Base-by-base conservation (phyloP, 2,329 filamentous ascomycete species). In the Balansia obtecta region DNA sequence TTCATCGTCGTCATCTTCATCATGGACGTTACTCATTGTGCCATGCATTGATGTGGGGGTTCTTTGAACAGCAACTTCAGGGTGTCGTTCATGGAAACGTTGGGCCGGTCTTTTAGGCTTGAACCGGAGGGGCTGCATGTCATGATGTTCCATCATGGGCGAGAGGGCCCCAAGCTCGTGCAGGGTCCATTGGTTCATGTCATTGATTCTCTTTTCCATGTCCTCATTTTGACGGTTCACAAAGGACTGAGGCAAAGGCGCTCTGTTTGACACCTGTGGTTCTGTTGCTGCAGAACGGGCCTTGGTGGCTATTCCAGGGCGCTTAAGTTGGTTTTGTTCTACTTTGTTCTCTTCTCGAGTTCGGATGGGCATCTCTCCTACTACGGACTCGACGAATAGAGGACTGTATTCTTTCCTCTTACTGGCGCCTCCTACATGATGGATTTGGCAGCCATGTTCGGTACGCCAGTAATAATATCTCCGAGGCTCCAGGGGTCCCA, bases 341-440 rank as follows among this genome's bases (percentile, higher is more conserved):
- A 49, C 48, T 10, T 54, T 54, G 46, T 7, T 22, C 1, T 48
- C 46, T 6, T 53, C 52, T 8, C 50, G n/a, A 2, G 12, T 34
- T 43, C 51, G 47, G 2, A 27, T 12, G 7, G 33, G 40, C 4
- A 38, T 40, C 30, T 52, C 50, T 37, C 53, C 54, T n/a, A n/a
- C n/a, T n/a, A n/a, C n/a, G n/a, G 74, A 71, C 61, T 82, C 78
- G 3, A 81, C 69, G 52, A 82, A 82, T 2, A 80, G 65, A n/a
- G 73, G 65, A 4, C 64, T 64, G 34, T 68, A 63, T 13, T 71
- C 67, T 4, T 55, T 56, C 50, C 68, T 68, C 61, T 75, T 77
- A 15, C 67, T 66, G 5, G 67, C 50, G 1, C 67, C 65, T 20
- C 20, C 46, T 6, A 63, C 52, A 40, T 57, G 54, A 11, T 57